Evolutionary conservation across 148 eudicot species (phyloP).

Genomic region (Arctostaphylos glauca): DNA sequence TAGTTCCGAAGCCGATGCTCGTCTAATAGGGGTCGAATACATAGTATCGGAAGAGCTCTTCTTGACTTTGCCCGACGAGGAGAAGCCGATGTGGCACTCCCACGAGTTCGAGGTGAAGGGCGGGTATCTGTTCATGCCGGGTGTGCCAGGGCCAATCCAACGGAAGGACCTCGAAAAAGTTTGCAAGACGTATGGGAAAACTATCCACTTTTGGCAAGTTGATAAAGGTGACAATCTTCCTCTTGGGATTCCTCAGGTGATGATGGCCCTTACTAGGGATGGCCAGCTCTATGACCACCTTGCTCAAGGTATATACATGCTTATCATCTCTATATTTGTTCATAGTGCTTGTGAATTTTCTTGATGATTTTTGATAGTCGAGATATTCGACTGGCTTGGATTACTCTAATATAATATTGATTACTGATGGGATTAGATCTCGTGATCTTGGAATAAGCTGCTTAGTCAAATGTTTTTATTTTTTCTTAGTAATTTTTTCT

Average conservation of each 20-base stretch:
- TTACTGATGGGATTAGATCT: too few species aligned
- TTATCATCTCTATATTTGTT: too few species aligned
- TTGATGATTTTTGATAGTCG: too few species aligned
- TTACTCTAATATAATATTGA: too few species aligned
- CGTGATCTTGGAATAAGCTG: too few species aligned
- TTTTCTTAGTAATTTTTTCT: too few species aligned
- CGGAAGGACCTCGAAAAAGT: conserved; percentile 73
- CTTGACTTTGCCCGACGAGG: conserved; percentile 62
- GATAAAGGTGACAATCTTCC: conserved; percentile 78
- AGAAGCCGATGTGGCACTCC: conserved; percentile 83
- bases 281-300: conserved; percentile 64
- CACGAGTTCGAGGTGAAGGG: conserved; percentile 93
- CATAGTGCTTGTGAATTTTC: too few species aligned
- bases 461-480: too few species aligned
- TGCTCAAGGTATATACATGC: conserved; percentile 43
- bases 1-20: conserved; percentile 56
- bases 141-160: conserved; percentile 61
- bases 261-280: conserved; percentile 95
- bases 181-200: conserved; percentile 74
- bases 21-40: conserved; percentile 82
- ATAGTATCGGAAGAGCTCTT: conserved; percentile 70
- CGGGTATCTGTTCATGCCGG: conserved; percentile 74
- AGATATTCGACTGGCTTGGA: too few species aligned
- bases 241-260: conserved; percentile 75
- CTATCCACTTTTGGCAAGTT: conserved; percentile 85